Evolutionary conservation across 495 filamentous ascomycete species (phyloP).

Genomic region (Terfezia boudieri): DNA sequence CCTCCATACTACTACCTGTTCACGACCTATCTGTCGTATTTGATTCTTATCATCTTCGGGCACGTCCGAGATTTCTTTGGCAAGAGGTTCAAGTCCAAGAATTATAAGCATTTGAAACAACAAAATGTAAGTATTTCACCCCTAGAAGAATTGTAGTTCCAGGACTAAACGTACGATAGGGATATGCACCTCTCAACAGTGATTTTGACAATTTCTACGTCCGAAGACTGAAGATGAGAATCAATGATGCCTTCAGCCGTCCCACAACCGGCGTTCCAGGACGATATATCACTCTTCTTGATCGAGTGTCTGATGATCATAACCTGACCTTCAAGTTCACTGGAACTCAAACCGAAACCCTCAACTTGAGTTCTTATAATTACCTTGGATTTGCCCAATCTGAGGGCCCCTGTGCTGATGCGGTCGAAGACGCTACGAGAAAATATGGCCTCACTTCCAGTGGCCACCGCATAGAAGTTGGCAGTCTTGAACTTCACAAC

Average conservation of each 20-base stretch:
- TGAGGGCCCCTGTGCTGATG: constrained; percentile 86
- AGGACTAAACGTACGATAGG: constrained; percentile 19
- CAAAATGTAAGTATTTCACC: constrained; percentile 28
- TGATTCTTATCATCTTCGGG: constrained; percentile 85
- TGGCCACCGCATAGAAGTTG: constrained; percentile 62
- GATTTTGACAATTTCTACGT: constrained; percentile 99
- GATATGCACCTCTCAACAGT: constrained; percentile 89
- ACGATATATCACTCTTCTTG: constrained; percentile 74
- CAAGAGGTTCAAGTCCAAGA: constrained; percentile 64
- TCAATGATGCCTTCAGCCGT: constrained; percentile 89
- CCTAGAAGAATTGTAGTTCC: constrained; percentile 8
- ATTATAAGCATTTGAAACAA: constrained; percentile 63
- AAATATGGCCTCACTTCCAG: constrained; percentile 62
- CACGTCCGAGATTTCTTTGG: constrained; percentile 96
- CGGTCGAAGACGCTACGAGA: constrained; percentile 62
- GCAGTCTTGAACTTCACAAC: constrained; percentile 64
- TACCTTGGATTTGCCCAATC: constrained; percentile 98
- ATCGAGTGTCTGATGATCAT: constrained; percentile 68
- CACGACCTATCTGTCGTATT: constrained; percentile 91
- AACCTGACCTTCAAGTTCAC: constrained; percentile 71
- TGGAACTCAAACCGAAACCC: constrained; percentile 78
- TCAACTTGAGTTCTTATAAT: constrained; percentile 98
- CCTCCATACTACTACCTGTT: constrained; percentile 91
- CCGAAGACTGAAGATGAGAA: constrained; percentile 69
- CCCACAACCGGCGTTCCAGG: constrained; percentile 86